Base-by-base conservation (phyloP, 2,329 filamentous ascomycete genomes). In the Exophiala calicioides region DNA sequence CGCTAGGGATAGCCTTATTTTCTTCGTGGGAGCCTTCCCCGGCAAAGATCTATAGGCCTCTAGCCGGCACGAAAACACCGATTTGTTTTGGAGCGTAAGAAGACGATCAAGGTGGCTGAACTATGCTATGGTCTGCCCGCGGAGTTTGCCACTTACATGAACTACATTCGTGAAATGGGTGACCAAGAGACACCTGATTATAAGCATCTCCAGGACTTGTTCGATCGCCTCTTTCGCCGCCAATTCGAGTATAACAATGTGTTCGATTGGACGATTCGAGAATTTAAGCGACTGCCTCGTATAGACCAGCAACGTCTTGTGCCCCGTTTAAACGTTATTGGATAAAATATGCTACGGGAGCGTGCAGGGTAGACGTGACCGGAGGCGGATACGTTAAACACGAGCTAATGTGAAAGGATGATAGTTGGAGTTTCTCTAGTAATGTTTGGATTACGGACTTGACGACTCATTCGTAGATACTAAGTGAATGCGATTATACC, bases 41-140 rank as follows among this genome's bases (percentile, higher is more conserved):
- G 86, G 83, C 83, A 82, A 86, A 64, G 83, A 82, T 6, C 71
- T 87, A 53, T 86, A 86, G 72, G 45, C 83, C 66, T 10, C 46
- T 21, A 44, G 26, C 24, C 50, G 41, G 6, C 15, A 37, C 7
- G 41, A 50, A 53, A 39, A 31, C 23, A 53, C 12, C 4, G 33
- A 20, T 42, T 44, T 31, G 41, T 50, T 10, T 49, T 47, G 13
- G 54, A 60, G 52, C 53, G 52, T 46, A 60, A 63, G 49, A 47
- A 48, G 44, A 51, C 50, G 13, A 53, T 53, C 18, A 44, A 35
- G 13, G 41, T 58, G 15, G 34, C 51, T n/a, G 47, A 61, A 21
- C 47, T 60, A 29, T 61, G 48, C 46, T 20, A 49, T 16, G 50
- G 44, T 33, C 49, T 57, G n/a, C 58, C 58, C 7, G 18, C 38